phyloP scores from a whole-genome alignment of 23 red algal species.

The Gracilaria gracilis region DNA sequence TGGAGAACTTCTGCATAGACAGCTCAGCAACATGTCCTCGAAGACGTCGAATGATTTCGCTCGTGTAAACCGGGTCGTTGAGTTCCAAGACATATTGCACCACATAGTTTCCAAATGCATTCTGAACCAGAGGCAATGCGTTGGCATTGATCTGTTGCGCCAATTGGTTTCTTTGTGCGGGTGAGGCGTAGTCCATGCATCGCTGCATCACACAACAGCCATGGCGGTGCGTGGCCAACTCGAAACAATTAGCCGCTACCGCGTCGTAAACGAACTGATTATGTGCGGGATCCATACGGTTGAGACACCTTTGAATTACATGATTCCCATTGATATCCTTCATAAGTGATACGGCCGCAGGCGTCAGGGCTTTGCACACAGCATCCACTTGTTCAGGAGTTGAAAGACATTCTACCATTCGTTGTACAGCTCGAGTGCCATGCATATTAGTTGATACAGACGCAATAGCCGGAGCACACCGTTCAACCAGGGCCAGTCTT shows the following conservation, averaged over 20 bases:
- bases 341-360: slow-evolving; percentile 83
- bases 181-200: slow-evolving; percentile 93
- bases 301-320: slow-evolving; percentile 94
- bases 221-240: slow-evolving; percentile 97
- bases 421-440: slow-evolving; percentile 96
- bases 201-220: slow-evolving; percentile 99
- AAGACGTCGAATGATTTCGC: slow-evolving; percentile 83
- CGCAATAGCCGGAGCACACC: slow-evolving; percentile 72
- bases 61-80: slow-evolving; percentile 80
- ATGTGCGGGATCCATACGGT: slow-evolving; percentile 77
- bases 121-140: slow-evolving; percentile 84
- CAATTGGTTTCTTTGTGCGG: slow-evolving; percentile 80
- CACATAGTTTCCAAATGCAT: slow-evolving; percentile 98
- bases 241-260: slow-evolving; percentile 79
- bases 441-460: slow-evolving; percentile 92
- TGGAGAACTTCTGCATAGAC: slow-evolving; percentile 96
- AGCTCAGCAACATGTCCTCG: slow-evolving; percentile 85
- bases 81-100: slow-evolving; percentile 97
- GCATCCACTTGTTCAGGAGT: slow-evolving; percentile 81
- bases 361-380: slow-evolving; percentile 75
- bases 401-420: slow-evolving; percentile 91
- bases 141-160: slow-evolving; percentile 74
- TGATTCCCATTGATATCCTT: slow-evolving; percentile 98
- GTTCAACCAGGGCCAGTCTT: slow-evolving; percentile 81
- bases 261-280: slow-evolving; percentile 97